Conservation (phyloP, 108 stramenopile genomes). For the Stephanodiscus minutulus region DNA sequence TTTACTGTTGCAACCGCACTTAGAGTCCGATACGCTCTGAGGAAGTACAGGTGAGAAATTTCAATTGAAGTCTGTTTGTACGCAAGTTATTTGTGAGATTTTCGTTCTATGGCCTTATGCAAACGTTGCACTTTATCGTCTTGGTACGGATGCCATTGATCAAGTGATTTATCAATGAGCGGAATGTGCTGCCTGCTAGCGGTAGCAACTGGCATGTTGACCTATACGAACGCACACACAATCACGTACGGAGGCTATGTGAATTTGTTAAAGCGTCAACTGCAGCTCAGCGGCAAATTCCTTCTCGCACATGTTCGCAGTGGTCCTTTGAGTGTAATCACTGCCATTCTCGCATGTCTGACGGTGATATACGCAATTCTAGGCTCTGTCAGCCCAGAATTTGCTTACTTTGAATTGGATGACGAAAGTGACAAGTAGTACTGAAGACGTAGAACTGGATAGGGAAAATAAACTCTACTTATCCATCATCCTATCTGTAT, state of each 20-base stretch:
- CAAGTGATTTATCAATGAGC: slow-evolving; percentile 37
- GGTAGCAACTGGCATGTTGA: slow-evolving; percentile 37
- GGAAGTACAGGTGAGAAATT: slow-evolving; percentile 37
- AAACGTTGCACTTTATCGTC: background rate
- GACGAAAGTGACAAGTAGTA: slow-evolving; percentile 15
- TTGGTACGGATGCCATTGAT: background rate
- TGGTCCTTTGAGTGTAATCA: slow-evolving; percentile 42
- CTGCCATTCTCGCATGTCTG: slow-evolving; percentile 29
- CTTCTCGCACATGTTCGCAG: slow-evolving; percentile 17
- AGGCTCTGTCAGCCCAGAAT: slow-evolving; percentile 39
- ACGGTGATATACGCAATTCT: slow-evolving; percentile 31
- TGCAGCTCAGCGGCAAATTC: slow-evolving; percentile 28
- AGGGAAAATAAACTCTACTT: background rate
- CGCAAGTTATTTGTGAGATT: too few species aligned
- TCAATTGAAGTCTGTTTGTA: background rate
- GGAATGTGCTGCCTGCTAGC: slow-evolving; percentile 48
- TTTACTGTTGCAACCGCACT: slow-evolving; percentile 44
- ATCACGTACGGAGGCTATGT: slow-evolving; percentile 46
- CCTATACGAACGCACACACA: slow-evolving; percentile 42
- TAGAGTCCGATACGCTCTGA: slow-evolving; percentile 43
- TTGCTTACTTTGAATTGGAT: slow-evolving; percentile 36
- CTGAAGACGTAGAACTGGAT: background rate
- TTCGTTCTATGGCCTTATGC: background rate
- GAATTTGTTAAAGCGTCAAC: slow-evolving; percentile 31
- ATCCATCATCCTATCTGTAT: background rate